Conservation (phyloP, 1,284 basidiomycete genomes). For the Fomitopsis schrenkii region DNA sequence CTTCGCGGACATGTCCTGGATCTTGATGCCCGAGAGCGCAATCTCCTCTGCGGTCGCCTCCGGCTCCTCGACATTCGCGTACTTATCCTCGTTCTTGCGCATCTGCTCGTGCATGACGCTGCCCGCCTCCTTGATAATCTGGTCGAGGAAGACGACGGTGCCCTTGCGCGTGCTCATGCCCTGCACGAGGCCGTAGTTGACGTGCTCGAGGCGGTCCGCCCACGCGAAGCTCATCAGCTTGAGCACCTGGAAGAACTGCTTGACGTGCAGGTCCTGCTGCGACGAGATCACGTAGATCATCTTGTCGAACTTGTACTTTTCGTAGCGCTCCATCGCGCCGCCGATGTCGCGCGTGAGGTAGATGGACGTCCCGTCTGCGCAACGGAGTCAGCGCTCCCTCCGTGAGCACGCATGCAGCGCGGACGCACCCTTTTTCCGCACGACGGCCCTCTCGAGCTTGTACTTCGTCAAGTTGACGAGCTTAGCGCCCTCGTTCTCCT, state of each 20-base stretch:
- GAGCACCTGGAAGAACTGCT: slow-evolving; percentile 94
- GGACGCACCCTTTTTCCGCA: slow-evolving; percentile 78
- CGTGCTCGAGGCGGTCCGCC: slow-evolving; percentile 80
- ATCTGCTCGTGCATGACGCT: slow-evolving; percentile 97
- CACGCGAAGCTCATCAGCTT: slow-evolving; percentile 88
- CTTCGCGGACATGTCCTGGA: slow-evolving; percentile 97
- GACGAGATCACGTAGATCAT: slow-evolving; percentile 96
- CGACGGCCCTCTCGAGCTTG: slow-evolving; percentile 89
- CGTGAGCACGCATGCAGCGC: neutral
- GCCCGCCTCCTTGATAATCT: slow-evolving; percentile 91
- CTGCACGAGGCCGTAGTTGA: slow-evolving; percentile 90
- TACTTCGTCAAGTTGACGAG: slow-evolving; percentile 83
- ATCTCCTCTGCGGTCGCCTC: slow-evolving; percentile 81
- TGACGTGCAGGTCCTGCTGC: slow-evolving; percentile 93
- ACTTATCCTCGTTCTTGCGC: slow-evolving; percentile 93
- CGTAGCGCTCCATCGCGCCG: slow-evolving; percentile 89
- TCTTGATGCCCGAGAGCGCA: slow-evolving; percentile 96
- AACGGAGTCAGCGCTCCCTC: neutral
- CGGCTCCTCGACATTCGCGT: slow-evolving; percentile 86
- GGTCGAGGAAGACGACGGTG: slow-evolving; percentile 93
- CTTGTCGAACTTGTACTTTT: slow-evolving; percentile 95
- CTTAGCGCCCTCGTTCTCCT: slow-evolving; percentile 70
- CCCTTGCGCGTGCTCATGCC: slow-evolving; percentile 99
- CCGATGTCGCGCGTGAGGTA: slow-evolving; percentile 99
- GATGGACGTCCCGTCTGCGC: slow-evolving; percentile 89